Base-by-base conservation (phyloP, 2,329 filamentous ascomycete genomes). In the Colletotrichum tropicicola region DNA sequence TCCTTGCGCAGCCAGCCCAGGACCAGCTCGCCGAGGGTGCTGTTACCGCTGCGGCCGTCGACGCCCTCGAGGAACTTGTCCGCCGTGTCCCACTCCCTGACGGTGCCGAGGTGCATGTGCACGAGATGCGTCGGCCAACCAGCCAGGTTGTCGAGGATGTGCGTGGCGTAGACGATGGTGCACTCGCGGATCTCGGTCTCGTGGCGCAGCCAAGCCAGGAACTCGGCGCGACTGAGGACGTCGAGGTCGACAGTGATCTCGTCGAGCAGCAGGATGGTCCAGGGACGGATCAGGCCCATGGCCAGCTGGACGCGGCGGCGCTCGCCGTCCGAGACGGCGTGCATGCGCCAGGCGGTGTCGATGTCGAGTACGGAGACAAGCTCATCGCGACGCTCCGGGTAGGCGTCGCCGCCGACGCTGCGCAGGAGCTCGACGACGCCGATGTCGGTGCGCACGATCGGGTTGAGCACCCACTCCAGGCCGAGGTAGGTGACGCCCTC, bases 191-290 rank as follows among this genome's bases (percentile, higher is more conserved):
- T 82, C 79, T 95, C 91, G 0, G 95, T 98, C 87, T 99, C 96
- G 65, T 84, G 83, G 79, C 94, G 94, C 73, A 99, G 79, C 83
- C 95, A 99, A 44, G 80, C 84, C 30, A 99, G 84, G 77, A 99
- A 99, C 75, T 94, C 91, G 71, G 89, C 90, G 15, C 96, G 87
- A 59, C 89, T 92, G 65, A 98, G 85, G 62, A 99, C 86, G 78
- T 99, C 96, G 66, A 99, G 83, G 77, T 99, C 96, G 8, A 99
- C 96, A 1, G 96, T 99, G 77, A 98, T 97, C 78, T 98, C 95
- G 75, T 99, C 96, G 41, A 99, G 86, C 56, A 99, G 83, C 27
- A 99, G 82, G 4, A 99, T 91, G 10, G 89, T 90, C 96, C 96
- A 99, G 1, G 96, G 96, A 3, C 95, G 85, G 45, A 99, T 79